A percentile compares a stretch with the other conserved stretches of the same genome.
phyloP scores from a whole-genome alignment of 805 yeast genomes.

The Zygosaccharomyces lentus region DNA sequence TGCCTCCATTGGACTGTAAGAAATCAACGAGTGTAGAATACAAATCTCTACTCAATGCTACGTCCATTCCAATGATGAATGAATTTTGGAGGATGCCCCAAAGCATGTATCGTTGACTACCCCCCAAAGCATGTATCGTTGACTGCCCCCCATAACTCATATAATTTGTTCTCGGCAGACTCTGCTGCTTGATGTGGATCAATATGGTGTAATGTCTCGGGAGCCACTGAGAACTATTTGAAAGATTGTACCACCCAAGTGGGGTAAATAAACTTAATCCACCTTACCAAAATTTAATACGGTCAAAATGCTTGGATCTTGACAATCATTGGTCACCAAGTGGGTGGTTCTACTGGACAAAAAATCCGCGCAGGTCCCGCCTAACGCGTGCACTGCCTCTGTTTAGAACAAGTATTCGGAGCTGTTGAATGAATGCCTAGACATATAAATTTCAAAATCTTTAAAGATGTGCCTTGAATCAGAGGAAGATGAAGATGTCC shows the following conservation, averaged over 20 bases:
- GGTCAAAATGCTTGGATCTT: conserved; percentile 58
- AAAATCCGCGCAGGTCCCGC: conserved; percentile 64
- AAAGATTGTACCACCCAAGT: conserved; percentile 77
- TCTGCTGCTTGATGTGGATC: conserved; percentile 25
- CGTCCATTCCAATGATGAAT: conserved; percentile 53
- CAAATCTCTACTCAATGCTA: conserved; percentile 46
- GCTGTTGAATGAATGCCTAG: conserved; percentile 45
- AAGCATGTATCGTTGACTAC: conserved; percentile 10
- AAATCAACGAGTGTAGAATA: conserved; percentile 40
- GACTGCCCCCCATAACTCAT: conserved; percentile 14
- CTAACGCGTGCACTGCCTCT: conserved; percentile 54
- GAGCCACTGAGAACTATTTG: conserved; percentile 45
- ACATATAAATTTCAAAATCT: conserved; percentile 51
- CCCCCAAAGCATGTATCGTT: conserved; percentile 14
- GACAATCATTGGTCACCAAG: conserved; percentile 54
- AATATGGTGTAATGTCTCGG: conserved; percentile 54
- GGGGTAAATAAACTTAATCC: conserved; percentile 63
- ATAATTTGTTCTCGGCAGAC: conserved; percentile 11
- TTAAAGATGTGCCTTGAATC: conserved; percentile 63
- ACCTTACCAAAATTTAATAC: conserved; percentile 36
- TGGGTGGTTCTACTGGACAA: conserved; percentile 76
- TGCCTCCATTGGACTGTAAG: conserved; percentile 54
- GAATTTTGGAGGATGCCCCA: conserved; percentile 23
- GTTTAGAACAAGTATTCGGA: conserved; percentile 65
- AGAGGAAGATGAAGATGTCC: conserved; percentile 51